phyloP scores from a whole-genome alignment of 2,329 filamentous ascomycete genomes.

The Chaetomiaceae sp. region DNA sequence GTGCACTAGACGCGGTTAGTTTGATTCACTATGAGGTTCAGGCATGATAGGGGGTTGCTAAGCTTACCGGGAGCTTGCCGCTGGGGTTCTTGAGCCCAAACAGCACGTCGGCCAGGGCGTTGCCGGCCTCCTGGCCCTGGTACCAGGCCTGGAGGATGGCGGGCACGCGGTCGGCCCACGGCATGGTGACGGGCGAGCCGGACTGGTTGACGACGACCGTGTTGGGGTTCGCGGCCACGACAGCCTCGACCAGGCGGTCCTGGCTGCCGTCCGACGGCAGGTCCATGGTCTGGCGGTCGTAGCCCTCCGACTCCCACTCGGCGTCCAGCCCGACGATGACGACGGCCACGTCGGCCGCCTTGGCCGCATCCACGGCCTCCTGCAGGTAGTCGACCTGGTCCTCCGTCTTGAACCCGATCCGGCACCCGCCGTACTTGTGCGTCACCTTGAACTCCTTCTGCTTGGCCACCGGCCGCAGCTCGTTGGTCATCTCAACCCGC shows the following conservation, averaged over 20 bases:
- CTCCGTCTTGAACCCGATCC: conserved; percentile 66
- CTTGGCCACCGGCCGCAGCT: conserved; percentile 57
- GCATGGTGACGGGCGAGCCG: conserved; percentile 64
- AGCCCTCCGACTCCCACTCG: conserved; percentile 73
- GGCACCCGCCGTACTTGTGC: conserved; percentile 65
- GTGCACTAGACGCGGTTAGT: conserved; percentile 42
- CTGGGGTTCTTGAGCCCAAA: conserved; percentile 60
- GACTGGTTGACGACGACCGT: conserved; percentile 67
- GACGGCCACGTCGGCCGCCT: conserved; percentile 60
- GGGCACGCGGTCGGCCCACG: conserved; percentile 61
- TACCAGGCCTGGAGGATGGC: conserved; percentile 69
- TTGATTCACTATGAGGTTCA: background rate
- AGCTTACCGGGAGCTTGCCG: conserved; percentile 59
- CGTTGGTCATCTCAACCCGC: conserved; percentile 61
- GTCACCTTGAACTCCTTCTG: conserved; percentile 53
- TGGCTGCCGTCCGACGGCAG: conserved; percentile 53
- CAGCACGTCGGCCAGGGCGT: conserved; percentile 62
- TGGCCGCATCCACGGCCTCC: conserved; percentile 59
- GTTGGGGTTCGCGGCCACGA: conserved; percentile 57
- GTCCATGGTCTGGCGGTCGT: conserved; percentile 59
- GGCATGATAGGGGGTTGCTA: conserved; percentile 1
- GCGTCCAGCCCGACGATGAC: conserved; percentile 65
- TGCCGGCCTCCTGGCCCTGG: conserved; percentile 64
- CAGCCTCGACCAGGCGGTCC: conserved; percentile 58
- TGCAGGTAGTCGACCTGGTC: conserved; percentile 58